These are phyloP conservation scores for Hymenoscyphus infarciens DNA, from an alignment of 2,329 filamentous ascomycete species.

Conservation along the genomic window DNA sequence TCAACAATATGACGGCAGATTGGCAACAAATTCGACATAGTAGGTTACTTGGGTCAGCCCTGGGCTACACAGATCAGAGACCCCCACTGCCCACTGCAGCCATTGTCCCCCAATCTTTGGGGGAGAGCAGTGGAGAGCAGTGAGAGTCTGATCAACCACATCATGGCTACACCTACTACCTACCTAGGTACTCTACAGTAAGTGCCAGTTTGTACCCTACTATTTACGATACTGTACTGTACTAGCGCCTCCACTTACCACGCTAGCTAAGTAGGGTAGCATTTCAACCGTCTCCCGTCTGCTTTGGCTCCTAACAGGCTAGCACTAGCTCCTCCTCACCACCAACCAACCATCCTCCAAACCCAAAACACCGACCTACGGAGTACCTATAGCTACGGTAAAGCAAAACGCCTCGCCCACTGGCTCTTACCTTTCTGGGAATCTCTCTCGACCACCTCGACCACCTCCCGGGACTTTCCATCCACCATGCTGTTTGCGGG, in stretches of 20 bases:
- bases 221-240: too few relatives aligned
- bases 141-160: not conserved
- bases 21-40: too few relatives aligned
- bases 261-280: not conserved
- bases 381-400: too few relatives aligned
- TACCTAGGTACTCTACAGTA: too few relatives aligned
- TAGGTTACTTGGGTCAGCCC: too few relatives aligned
- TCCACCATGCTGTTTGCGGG: not conserved
- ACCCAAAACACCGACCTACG: not conserved
- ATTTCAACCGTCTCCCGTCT: not conserved
- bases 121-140: too few relatives aligned
- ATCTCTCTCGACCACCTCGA: not conserved
- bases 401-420: too few relatives aligned
- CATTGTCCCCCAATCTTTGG: too few relatives aligned
- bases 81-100: conserved; percentile 1
- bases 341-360: not conserved
- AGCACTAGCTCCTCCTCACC: not conserved
- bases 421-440: not conserved
- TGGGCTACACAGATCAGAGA: not conserved
- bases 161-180: not conserved
- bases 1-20: too few relatives aligned
- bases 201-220: too few relatives aligned
- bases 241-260: not conserved
- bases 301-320: not conserved
- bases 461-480: not conserved